Percentiles rank a stretch among this genome's conserved stretches.
Evolutionary conservation across 805 yeast species (phyloP).

Genomic region (Osmozyma mogii): DNA sequence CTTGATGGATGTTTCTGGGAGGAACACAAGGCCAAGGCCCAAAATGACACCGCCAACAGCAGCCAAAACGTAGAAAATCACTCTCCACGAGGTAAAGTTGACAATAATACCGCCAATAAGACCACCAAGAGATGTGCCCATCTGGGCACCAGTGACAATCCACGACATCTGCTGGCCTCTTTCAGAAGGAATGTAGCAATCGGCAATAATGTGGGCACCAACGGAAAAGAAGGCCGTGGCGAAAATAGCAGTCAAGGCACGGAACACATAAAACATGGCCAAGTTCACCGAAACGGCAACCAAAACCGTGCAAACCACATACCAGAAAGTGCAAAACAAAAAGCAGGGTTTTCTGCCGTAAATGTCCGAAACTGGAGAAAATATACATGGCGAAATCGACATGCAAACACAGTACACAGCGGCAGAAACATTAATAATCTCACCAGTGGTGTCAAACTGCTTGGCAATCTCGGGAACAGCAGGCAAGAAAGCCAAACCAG

Average conservation of each 20-base stretch:
- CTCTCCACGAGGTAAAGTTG: slow-evolving; percentile 45
- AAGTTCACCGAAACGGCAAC: slow-evolving; percentile 44
- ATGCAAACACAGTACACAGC: slow-evolving; percentile 44
- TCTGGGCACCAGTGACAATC: slow-evolving; percentile 41
- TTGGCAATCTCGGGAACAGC: slow-evolving; percentile 44
- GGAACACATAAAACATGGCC: slow-evolving; percentile 46
- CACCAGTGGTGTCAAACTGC: slow-evolving; percentile 38
- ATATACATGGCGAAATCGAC: slow-evolving; percentile 45
- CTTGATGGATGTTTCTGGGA: slow-evolving; percentile 39
- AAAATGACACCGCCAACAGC: slow-evolving; percentile 34
- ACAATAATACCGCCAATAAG: slow-evolving; percentile 46
- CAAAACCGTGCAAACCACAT: slow-evolving; percentile 13
- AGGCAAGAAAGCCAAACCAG: slow-evolving; percentile 41
- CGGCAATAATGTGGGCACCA: slow-evolving; percentile 46
- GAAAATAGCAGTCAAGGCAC: slow-evolving; percentile 43
- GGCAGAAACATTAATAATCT: slow-evolving; percentile 40
- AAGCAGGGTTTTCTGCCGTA: slow-evolving; percentile 44
- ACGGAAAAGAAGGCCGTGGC: slow-evolving; percentile 50
- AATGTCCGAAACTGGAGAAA: slow-evolving; percentile 43
- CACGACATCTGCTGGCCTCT: slow-evolving; percentile 47
- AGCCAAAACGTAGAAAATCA: slow-evolving; percentile 42
- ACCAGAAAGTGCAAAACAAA: slow-evolving; percentile 31
- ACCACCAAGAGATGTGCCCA: slow-evolving; percentile 49
- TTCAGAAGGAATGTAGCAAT: slow-evolving; percentile 41
- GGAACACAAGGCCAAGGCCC: slow-evolving; percentile 26